Base-by-base conservation (phyloP, 352 stramenopile species). In the Pythium periplocum region DNA sequence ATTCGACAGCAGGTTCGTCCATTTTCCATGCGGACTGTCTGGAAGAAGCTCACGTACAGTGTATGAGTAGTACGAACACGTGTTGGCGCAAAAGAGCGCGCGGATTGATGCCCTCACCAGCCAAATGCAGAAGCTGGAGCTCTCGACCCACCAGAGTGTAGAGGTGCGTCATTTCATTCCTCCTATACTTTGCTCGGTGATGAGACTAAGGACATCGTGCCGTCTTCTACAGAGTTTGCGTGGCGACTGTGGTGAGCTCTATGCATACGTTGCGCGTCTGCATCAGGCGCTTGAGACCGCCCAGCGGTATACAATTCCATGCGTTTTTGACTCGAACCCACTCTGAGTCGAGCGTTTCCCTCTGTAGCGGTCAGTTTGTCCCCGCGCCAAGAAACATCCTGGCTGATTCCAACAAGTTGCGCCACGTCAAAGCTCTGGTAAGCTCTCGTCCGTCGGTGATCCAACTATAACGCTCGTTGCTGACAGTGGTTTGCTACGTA, bases 351-450 rank as follows among this genome's bases (percentile, higher is more conserved):
- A 9, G 11, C 26, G 38, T 51, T 36, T 33, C 5, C 26, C 31
- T 7, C 11, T 12, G n/a, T 31, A 68, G 60, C n/a, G 60, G 60
- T 5, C 11, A 60, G 55, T 30, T 53, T 12, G 26, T 61, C 4
- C n/a, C 58, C 5, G 51, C 48, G 35, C 80, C 78, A 35, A 90
- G 86, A 53, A 88, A 90, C 62, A 74, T 93, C n/a, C 58, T 93
- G 10, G 75, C 81, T 0, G 81, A 93, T 38, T 56, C 66, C 10
- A 70, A 59, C 30, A 92, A 90, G 43, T 55, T 92, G 6, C 78
- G 79, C 7, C 67, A 86, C 30, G 44, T 92, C 32, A 91, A 91
- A 66, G 72, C 77, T 0, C 65, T 93, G 48, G 75, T 93, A 62
- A 12, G 74, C 40, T 32, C 33, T 31, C 38, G 8, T 42, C 17